Evolutionary conservation across 139 green algal genomes (phyloP).

Genomic region (Penium margaritaceum): DNA sequence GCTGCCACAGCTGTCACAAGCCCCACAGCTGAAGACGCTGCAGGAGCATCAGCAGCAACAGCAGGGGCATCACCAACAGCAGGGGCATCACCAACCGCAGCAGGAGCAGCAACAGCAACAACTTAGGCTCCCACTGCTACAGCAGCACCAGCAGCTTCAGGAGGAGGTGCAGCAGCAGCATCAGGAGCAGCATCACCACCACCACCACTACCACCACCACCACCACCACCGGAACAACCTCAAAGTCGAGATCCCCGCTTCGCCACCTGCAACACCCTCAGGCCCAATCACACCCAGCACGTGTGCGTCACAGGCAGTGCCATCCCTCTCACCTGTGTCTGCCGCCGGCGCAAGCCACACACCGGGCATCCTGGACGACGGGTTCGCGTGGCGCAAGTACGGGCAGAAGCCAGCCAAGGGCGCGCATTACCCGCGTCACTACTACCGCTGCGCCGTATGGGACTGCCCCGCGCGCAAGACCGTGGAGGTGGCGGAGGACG

Average conservation of each 20-base stretch:
- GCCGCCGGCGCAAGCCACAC: background rate
- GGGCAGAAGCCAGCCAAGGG: constrained; percentile 51
- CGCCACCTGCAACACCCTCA: background rate
- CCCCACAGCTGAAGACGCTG: no score
- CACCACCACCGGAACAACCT: background rate
- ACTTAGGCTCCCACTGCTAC: no score
- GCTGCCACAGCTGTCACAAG: no score
- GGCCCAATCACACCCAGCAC: background rate
- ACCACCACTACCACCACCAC: background rate
- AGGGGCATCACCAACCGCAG: no score
- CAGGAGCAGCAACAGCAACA: no score
- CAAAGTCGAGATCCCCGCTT: background rate
- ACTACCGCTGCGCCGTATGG: constrained; percentile 45
- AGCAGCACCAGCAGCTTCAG: no score
- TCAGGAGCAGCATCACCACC: background rate
- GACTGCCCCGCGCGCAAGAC: constrained; percentile 45
- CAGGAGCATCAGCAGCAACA: no score
- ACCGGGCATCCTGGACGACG: constrained; percentile 31
- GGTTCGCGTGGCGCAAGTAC: constrained; percentile 53
- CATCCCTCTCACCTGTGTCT: background rate
- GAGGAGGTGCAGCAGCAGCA: no score
- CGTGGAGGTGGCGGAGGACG: constrained; percentile 29
- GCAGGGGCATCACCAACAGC: no score
- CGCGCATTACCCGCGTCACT: constrained; percentile 33
- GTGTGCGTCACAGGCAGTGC: background rate